Evolutionary conservation across 163 green algal genomes (phyloP).

Genomic region (Scenedesmus sp.): DNA sequence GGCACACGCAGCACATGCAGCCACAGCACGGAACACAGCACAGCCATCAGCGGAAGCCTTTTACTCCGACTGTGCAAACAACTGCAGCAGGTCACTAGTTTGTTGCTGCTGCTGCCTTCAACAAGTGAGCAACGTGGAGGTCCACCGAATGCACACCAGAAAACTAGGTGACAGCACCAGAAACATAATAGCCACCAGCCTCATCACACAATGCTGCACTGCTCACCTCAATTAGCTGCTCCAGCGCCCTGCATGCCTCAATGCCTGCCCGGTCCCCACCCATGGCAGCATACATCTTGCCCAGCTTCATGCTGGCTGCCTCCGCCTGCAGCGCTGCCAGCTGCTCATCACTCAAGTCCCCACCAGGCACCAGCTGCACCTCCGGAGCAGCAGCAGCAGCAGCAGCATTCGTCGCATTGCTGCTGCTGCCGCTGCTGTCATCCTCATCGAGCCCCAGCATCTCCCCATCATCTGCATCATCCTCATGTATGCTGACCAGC

Average conservation of each 20-base stretch:
- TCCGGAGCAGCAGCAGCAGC: not conserved
- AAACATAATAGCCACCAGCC: too few relatives aligned
- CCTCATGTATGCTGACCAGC: not conserved
- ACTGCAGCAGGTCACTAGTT: too few relatives aligned
- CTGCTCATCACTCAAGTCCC: not conserved
- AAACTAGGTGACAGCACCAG: too few relatives aligned
- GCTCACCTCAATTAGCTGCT: constrained; percentile 89
- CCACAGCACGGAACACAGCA: too few relatives aligned
- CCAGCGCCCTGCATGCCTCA: constrained; percentile 88
- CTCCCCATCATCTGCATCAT: not conserved
- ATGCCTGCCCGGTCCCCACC: constrained; percentile 80
- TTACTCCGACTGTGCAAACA: too few relatives aligned
- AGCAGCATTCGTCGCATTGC: not conserved
- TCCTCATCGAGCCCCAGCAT: not conserved
- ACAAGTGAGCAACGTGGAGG: too few relatives aligned
- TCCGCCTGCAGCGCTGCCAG: constrained; percentile 54
- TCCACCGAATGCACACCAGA: too few relatives aligned
- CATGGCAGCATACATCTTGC: constrained; percentile 89
- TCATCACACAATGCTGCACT: too few relatives aligned
- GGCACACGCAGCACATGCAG: not conserved
- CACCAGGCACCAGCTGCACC: constrained; percentile 5
- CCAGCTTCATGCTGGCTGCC: constrained; percentile 74
- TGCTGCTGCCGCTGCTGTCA: not conserved
- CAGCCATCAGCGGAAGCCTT: too few relatives aligned
- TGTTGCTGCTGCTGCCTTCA: too few relatives aligned